Conservation (phyloP, 805 yeast species). For the Nakazawaea peltata region DNA sequence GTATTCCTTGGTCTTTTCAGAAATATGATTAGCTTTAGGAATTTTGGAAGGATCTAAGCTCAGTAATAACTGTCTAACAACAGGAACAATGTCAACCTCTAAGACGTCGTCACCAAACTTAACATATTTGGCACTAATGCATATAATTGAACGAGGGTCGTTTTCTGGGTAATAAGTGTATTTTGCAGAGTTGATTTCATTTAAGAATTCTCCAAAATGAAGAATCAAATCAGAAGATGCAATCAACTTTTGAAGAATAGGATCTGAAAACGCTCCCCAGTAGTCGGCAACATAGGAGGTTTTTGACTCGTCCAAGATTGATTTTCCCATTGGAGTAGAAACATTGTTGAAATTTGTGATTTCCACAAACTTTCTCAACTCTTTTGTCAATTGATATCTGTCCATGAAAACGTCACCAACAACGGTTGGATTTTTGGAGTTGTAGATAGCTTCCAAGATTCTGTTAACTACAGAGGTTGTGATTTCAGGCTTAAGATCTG, state of each 20-base stretch:
- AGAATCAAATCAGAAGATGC: slow-evolving; percentile 59
- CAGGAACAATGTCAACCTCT: slow-evolving; percentile 38
- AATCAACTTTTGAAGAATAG: slow-evolving; percentile 38
- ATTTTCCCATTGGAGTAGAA: slow-evolving; percentile 64
- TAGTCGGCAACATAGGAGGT: slow-evolving; percentile 64
- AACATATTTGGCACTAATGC: slow-evolving; percentile 46
- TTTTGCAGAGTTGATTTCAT: slow-evolving; percentile 67
- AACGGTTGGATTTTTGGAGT: slow-evolving; percentile 51
- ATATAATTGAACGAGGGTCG: slow-evolving; percentile 31
- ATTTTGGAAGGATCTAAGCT: slow-evolving; percentile 24
- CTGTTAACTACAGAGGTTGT: slow-evolving; percentile 29
- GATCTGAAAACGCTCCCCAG: slow-evolving; percentile 49
- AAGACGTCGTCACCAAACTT: slow-evolving; percentile 32
- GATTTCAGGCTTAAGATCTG: slow-evolving; percentile 16
- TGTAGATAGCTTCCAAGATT: slow-evolving; percentile 44
- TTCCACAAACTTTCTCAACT: slow-evolving; percentile 41
- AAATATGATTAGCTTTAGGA: slow-evolving; percentile 8
- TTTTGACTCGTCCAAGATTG: slow-evolving; percentile 62
- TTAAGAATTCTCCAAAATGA: slow-evolving; percentile 58
- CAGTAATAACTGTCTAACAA: slow-evolving; percentile 35
- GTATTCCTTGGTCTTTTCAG: slow-evolving; percentile 10
- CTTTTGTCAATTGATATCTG: slow-evolving; percentile 42
- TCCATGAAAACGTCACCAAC: slow-evolving; percentile 65
- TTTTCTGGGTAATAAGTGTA: slow-evolving; percentile 38
- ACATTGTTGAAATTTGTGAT: slow-evolving; percentile 46